Base-by-base conservation (phyloP, 306 rosid genomes). In the Cicer cuneatum region DNA sequence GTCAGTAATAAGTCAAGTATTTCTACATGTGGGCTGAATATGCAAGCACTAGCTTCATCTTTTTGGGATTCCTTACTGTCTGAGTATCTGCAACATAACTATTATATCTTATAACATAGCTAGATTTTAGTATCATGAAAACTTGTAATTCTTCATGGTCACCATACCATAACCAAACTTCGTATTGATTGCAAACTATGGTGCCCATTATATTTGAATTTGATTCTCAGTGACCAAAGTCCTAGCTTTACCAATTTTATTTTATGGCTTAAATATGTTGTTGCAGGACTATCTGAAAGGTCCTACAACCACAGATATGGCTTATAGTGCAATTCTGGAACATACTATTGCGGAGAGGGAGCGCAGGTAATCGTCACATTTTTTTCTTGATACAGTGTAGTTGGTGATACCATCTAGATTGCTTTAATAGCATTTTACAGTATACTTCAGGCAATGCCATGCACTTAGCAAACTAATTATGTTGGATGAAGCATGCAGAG, bases 331-430 rank as follows among this genome's bases (percentile, higher is more conserved):
- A 79, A 90, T 95, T 88, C 81, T 95, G 83, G 99, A 95, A 78
- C 99, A 95, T 79, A 92, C 99, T 66, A 83, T 92, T 78, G 97
- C 99, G 7, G 99, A 95, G 93, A 92, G 98, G 90, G 99, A 92
- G 81, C 99, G 98, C 83, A 95, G 99, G 99, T 95, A 90, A 88
- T 86, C 67, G 53, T 58, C 21, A n/a, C 66, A 57, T 77, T 68
- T 59, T 66, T 58, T 84, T 79, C 40, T 78, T 70, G 61, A 48
- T 45, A 46, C 13, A 15, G 48, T 53, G 70, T 42, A 56, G 74
- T 52, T 83, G 62, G 48, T 71, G 61, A 70, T 69, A 53, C 71
- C 29, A 52, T 61, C 41, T 7, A 14, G 60, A 56, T 76, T 76
- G 13, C 49, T 68, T 66, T 72, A 49, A 71, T 51, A 38, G 66